phyloP scores from a whole-genome alignment of 495 filamentous ascomycete species.

The Talaromyces borbonicus region DNA sequence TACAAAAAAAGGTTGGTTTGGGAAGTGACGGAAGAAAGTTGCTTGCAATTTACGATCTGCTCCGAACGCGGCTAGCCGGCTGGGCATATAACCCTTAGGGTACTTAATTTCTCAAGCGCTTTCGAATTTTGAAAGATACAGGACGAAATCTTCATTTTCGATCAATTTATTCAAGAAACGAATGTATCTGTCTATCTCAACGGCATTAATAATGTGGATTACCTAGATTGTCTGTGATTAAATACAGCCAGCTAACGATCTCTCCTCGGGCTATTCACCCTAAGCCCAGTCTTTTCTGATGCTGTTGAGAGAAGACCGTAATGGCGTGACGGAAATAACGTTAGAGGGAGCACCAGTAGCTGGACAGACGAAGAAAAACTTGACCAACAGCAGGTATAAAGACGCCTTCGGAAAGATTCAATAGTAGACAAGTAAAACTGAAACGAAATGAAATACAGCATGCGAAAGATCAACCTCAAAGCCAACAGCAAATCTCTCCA shows the following conservation, averaged over 20 bases:
- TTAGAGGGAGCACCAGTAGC: conserved; percentile 5
- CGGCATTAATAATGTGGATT: too few species aligned
- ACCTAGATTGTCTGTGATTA: too few species aligned
- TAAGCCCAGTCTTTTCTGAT: too few species aligned
- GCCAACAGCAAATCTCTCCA: background rate
- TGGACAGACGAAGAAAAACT: conserved; percentile 6
- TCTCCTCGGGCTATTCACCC: too few species aligned
- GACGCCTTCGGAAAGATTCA: conserved; percentile 5
- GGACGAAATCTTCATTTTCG: too few species aligned
- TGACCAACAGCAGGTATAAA: conserved; percentile 5
- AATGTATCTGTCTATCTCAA: too few species aligned
- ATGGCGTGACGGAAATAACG: too few species aligned
- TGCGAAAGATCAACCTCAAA: background rate
- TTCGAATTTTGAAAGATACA: too few species aligned
- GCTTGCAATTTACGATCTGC: conserved; percentile 31
- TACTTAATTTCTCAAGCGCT: background rate
- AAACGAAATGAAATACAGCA: conserved; percentile 6
- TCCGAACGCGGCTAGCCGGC: conserved; percentile 20
- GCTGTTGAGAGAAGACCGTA: too few species aligned
- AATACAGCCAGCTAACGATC: too few species aligned
- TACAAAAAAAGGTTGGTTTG: conserved; percentile 16
- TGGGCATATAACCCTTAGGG: too few species aligned
- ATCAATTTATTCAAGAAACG: too few species aligned
- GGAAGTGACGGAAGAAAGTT: conserved; percentile 6
- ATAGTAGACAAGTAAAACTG: conserved; percentile 4